Evolutionary conservation across 116 monocot species (phyloP).

Genomic region (Posidonia oceanica): DNA sequence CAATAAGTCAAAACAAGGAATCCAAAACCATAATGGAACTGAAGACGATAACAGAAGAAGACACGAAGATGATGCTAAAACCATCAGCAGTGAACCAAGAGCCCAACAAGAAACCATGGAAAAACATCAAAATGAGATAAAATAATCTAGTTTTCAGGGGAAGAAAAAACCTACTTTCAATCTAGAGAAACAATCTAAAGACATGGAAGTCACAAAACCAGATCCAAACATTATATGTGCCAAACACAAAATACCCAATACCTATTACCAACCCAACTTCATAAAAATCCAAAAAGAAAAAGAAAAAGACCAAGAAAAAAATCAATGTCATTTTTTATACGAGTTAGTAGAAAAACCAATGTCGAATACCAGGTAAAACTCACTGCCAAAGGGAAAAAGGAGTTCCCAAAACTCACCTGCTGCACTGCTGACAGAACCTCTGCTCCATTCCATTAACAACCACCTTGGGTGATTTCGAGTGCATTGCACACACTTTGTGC

Average conservation of each 20-base stretch:
- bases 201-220: no score
- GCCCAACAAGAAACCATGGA: not conserved
- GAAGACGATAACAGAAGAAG: not conserved
- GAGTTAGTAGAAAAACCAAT: no score
- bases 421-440: slow-evolving; percentile 70
- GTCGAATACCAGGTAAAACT: no score
- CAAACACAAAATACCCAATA: no score
- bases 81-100: not conserved
- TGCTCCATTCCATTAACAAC: slow-evolving; percentile 44
- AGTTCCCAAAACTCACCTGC: slow-evolving; percentile 25
- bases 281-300: not conserved
- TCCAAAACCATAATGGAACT: not conserved
- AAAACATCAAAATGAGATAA: not conserved
- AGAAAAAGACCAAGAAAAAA: no score
- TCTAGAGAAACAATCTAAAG: no score
- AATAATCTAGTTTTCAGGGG: no score
- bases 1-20: not conserved
- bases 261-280: no score
- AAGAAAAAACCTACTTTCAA: no score
- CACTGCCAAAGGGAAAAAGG: no score
- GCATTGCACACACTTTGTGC: slow-evolving; percentile 56
- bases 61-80: not conserved
- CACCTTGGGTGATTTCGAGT: slow-evolving; percentile 49
- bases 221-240: no score
- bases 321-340: no score